Evolutionary conservation across 2,329 filamentous ascomycete species (phyloP).

Genomic region (Colletotrichum melonis): DNA sequence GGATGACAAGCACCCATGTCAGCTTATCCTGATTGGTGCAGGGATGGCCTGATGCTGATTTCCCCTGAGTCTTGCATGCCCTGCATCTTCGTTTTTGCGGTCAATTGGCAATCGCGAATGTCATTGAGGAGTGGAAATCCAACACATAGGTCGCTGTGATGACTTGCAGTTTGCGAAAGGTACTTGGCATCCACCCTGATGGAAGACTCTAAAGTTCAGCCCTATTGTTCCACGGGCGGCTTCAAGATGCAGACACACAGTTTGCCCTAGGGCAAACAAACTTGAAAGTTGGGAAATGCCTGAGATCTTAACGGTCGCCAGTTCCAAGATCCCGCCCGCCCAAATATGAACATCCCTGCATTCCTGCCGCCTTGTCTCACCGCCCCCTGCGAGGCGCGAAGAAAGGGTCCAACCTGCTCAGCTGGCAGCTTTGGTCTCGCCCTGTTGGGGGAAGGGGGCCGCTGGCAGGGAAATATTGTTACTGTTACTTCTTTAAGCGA

Average conservation of each 20-base stretch:
- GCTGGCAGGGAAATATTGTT: background rate
- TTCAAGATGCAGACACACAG: background rate
- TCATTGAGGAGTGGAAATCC: background rate
- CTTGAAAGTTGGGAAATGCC: background rate
- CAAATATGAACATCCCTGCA: background rate
- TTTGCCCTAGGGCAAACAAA: background rate
- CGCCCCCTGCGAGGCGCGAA: background rate
- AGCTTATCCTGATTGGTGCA: background rate
- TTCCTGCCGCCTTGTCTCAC: background rate
- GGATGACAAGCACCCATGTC: background rate
- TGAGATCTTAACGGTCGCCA: background rate
- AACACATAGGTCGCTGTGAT: background rate
- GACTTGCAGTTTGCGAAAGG: background rate
- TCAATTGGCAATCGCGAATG: background rate
- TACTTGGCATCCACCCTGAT: background rate
- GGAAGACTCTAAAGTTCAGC: background rate
- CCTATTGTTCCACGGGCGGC: background rate
- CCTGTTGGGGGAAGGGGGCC: background rate
- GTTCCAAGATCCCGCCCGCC: background rate
- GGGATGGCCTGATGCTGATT: background rate
- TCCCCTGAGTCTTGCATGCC: background rate
- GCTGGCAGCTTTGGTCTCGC: background rate
- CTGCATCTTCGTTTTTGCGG: background rate
- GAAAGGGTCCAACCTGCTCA: background rate
- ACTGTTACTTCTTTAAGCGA: background rate